Conservation (phyloP, 2,329 filamentous ascomycete genomes). For the Penicillium rolfsii region DNA sequence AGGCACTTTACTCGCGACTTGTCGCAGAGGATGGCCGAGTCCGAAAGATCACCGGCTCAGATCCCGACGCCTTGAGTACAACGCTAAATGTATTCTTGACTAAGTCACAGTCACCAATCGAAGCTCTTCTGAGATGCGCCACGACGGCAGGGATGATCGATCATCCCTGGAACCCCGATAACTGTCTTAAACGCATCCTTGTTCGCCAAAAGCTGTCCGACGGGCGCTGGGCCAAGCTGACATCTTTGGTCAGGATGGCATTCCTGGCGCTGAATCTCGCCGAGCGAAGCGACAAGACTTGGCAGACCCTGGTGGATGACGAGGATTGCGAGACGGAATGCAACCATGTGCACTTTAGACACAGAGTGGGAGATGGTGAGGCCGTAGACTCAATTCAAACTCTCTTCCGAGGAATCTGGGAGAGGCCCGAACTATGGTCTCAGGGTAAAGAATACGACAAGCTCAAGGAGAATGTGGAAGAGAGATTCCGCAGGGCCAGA, state of each 20-base stretch:
- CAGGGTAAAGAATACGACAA: neutral
- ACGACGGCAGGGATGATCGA: constrained; percentile 41
- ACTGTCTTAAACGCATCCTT: neutral
- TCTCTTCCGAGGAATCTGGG: neutral
- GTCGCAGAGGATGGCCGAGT: neutral
- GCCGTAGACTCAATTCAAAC: neutral
- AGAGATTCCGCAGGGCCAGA: neutral
- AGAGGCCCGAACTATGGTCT: neutral
- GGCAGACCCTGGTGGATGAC: neutral
- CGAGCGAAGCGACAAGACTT: neutral
- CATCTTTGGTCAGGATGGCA: neutral
- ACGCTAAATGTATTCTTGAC: constrained; percentile 53
- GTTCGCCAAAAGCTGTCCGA: neutral
- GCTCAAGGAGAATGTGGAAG: neutral
- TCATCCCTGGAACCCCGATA: constrained; percentile 19
- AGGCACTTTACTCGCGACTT: constrained; percentile 49
- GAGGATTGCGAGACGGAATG: neutral
- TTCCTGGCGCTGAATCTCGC: neutral
- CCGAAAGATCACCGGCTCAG: constrained; percentile 8
- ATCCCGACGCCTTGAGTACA: constrained; percentile 36
- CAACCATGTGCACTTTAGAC: neutral
- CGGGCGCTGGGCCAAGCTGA: neutral
- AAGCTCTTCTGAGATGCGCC: constrained; percentile 31
- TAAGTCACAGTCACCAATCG: constrained; percentile 33
- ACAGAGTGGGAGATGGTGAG: neutral